phyloP scores from a whole-genome alignment of 2,329 filamentous ascomycete genomes.

The Hypoxylon sp. region DNA sequence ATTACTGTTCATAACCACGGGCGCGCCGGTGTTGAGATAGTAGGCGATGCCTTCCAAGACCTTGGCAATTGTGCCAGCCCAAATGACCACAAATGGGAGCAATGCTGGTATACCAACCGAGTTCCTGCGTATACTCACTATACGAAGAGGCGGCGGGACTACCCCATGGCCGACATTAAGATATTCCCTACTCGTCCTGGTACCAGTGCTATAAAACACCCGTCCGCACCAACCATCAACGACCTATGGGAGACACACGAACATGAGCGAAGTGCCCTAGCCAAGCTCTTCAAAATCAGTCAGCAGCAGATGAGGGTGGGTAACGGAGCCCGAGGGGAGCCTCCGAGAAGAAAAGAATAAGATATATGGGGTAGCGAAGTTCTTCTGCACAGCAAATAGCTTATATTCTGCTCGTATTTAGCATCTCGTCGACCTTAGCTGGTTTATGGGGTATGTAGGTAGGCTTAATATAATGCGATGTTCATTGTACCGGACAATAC shows the following conservation, averaged over 20 bases:
- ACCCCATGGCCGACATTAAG: constrained; percentile 1
- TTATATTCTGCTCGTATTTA: background rate
- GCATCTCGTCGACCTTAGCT: background rate
- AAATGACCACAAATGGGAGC: constrained; percentile 9
- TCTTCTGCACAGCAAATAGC: background rate
- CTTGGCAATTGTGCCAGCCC: constrained; percentile 10
- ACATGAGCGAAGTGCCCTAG: constrained; percentile 8
- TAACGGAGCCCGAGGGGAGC: background rate
- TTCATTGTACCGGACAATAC: background rate
- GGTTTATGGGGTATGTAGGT: background rate
- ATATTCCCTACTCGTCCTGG: constrained; percentile 33
- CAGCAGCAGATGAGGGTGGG: too few relatives aligned
- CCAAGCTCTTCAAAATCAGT: too few relatives aligned
- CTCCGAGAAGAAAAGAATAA: background rate
- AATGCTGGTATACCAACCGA: constrained; percentile 17
- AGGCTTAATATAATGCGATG: background rate
- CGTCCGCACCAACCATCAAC: constrained; percentile 16
- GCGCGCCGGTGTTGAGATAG: constrained; percentile 34
- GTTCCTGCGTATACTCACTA: background rate
- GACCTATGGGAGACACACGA: constrained; percentile 30
- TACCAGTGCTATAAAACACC: constrained; percentile 21
- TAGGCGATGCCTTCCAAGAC: constrained; percentile 33
- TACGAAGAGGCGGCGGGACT: background rate
- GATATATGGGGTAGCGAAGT: background rate
- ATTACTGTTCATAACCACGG: constrained; percentile 39